Conservation (phyloP, 192 early-diverging fungal genomes). For the Entomortierella beljakovae region DNA sequence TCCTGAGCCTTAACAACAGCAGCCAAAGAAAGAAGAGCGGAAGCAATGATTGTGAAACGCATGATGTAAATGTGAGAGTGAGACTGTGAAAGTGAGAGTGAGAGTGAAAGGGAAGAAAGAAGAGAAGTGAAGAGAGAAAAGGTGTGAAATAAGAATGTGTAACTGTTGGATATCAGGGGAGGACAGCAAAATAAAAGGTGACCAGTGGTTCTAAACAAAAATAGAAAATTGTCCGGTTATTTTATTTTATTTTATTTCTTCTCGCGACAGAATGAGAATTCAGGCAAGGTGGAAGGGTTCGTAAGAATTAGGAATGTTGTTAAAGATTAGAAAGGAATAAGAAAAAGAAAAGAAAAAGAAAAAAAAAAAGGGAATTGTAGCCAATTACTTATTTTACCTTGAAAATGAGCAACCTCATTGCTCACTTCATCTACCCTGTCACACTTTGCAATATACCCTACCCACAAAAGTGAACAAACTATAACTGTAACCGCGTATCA, state of each 20-base stretch:
- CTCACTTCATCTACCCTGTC: not conserved
- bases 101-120: not conserved
- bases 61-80: slow-evolving; percentile 4
- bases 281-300: not conserved
- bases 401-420: too few species aligned
- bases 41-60: slow-evolving; percentile 26
- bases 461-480: too few species aligned
- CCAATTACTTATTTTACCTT: too few species aligned
- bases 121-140: slow-evolving; percentile 1
- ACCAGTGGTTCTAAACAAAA: not conserved
- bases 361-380: too few species aligned
- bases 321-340: not conserved
- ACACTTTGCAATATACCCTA: too few species aligned
- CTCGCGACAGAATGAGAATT: not conserved
- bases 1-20: slow-evolving; percentile 37
- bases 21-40: slow-evolving; percentile 22
- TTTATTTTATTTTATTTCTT: too few species aligned
- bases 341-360: not conserved
- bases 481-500: too few species aligned
- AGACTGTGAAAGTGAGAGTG: not conserved
- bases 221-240: too few species aligned
- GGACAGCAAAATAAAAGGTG: not conserved
- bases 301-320: not conserved
- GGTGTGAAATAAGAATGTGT: not conserved
- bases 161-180: slow-evolving; percentile 5